phyloP scores from a whole-genome alignment of 169 alveolate genomes.

The Plasmodium berghei region DNA sequence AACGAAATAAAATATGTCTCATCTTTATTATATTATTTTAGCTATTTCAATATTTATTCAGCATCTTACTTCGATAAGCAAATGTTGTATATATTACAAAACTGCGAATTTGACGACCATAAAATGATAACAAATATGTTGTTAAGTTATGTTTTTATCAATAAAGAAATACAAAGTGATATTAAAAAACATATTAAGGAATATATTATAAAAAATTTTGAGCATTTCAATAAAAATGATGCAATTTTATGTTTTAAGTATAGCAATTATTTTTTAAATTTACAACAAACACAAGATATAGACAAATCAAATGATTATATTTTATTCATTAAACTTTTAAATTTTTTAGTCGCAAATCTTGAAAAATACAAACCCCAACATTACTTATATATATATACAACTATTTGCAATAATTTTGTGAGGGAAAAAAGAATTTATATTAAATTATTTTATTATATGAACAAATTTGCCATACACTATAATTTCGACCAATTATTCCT shows the following conservation, averaged over 20 bases:
- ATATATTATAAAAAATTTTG: constrained; percentile 38
- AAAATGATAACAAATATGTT: constrained; percentile 15
- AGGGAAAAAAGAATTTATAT: constrained; percentile 36
- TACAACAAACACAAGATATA: constrained; percentile 3
- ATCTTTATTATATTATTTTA: constrained; percentile 54
- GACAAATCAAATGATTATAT: constrained; percentile 1
- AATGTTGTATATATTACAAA: constrained; percentile 36
- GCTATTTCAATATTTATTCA: constrained; percentile 45
- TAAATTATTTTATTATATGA: constrained; percentile 61
- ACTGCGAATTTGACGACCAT: constrained; percentile 20
- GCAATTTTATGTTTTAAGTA: constrained; percentile 32
- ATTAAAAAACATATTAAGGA: constrained; percentile 49
- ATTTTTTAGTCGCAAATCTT: constrained; percentile 18
- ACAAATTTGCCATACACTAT: constrained; percentile 28
- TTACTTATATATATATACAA: constrained; percentile 38
- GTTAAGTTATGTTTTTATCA: constrained; percentile 49
- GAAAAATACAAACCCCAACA: constrained; percentile 33
- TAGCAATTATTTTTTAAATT: constrained; percentile 32
- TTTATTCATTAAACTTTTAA: constrained; percentile 22
- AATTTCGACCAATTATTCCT: constrained; percentile 37
- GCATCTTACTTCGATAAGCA: constrained; percentile 52
- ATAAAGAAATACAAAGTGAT: constrained; percentile 26
- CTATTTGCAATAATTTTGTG: constrained; percentile 38
- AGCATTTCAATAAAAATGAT: constrained; percentile 1
- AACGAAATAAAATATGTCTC: constrained; percentile 48